phyloP scores from a whole-genome alignment of 306 rosid genomes.

The Medicago lupulina region DNA sequence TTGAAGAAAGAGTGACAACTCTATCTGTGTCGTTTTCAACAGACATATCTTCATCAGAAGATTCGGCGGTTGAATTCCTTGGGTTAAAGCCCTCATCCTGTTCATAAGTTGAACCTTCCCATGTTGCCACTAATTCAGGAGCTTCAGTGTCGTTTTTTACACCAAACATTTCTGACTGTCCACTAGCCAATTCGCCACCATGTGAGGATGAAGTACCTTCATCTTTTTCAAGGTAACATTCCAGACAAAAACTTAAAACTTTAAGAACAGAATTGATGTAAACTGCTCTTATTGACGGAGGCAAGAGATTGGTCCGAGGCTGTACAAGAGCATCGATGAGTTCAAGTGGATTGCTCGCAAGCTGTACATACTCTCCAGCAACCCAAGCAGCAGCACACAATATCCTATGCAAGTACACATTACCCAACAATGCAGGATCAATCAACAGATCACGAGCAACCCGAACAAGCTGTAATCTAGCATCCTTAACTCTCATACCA shows the following conservation, averaged over 20 bases:
- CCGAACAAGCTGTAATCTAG: slow-evolving; percentile 77
- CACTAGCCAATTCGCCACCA: slow-evolving; percentile 45
- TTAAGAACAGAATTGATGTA: slow-evolving; percentile 84
- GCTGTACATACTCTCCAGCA: slow-evolving; percentile 78
- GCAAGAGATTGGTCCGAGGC: slow-evolving; percentile 87
- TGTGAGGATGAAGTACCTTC: slow-evolving; percentile 37
- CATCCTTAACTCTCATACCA: slow-evolving; percentile 89
- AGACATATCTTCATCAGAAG: slow-evolving; percentile 48
- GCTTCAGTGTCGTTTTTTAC: slow-evolving; percentile 45
- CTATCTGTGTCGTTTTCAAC: slow-evolving; percentile 43
- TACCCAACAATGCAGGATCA: slow-evolving; percentile 94
- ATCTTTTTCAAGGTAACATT: slow-evolving; percentile 60
- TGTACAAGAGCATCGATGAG: slow-evolving; percentile 88
- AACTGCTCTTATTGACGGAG: slow-evolving; percentile 74
- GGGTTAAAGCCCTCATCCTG: slow-evolving; percentile 65
- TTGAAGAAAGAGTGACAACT: slow-evolving; percentile 41
- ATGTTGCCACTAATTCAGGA: slow-evolving; percentile 47
- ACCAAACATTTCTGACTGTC: slow-evolving; percentile 38
- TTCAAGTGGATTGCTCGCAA: slow-evolving; percentile 72
- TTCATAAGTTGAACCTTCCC: slow-evolving; percentile 44
- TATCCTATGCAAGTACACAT: slow-evolving; percentile 72
- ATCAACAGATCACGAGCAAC: slow-evolving; percentile 82
- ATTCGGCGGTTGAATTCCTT: slow-evolving; percentile 49
- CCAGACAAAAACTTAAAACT: slow-evolving; percentile 65
- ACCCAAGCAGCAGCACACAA: slow-evolving; percentile 93